Evolutionary conservation across 108 stramenopile genomes (phyloP).

Genomic region (Chaetoceros tenuissimus): DNA sequence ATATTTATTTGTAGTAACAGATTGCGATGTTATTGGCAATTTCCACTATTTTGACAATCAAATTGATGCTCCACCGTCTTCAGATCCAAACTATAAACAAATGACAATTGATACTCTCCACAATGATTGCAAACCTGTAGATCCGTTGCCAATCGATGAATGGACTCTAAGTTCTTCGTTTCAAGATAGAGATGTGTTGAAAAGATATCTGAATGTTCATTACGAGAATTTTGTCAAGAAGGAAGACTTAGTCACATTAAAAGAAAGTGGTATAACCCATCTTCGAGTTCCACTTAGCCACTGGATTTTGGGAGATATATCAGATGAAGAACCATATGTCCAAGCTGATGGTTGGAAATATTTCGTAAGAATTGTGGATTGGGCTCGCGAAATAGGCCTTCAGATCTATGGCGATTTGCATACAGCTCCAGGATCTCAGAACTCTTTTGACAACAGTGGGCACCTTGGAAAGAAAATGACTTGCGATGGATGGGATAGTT

Average conservation of each 20-base stretch:
- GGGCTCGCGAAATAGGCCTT: slow-evolving; percentile 39
- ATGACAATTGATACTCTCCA: slow-evolving; percentile 10
- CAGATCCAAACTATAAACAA: slow-evolving; percentile 5
- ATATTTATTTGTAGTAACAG: slow-evolving; percentile 49
- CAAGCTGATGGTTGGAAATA: slow-evolving; percentile 48
- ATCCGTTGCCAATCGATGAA: slow-evolving; percentile 51
- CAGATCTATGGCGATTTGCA: slow-evolving; percentile 69
- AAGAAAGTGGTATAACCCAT: slow-evolving; percentile 48
- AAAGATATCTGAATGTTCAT: slow-evolving; percentile 50
- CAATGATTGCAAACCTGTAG: not conserved
- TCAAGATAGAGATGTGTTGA: slow-evolving; percentile 14
- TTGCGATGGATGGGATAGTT: slow-evolving; percentile 19
- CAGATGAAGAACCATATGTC: slow-evolving; percentile 42
- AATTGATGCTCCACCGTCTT: slow-evolving; percentile 19
- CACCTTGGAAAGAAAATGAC: slow-evolving; percentile 17
- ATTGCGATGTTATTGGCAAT: slow-evolving; percentile 34
- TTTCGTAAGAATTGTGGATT: slow-evolving; percentile 38
- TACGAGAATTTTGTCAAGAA: slow-evolving; percentile 62
- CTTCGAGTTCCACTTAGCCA: slow-evolving; percentile 60
- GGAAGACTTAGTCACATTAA: slow-evolving; percentile 30
- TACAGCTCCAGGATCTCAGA: slow-evolving; percentile 62
- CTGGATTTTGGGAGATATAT: slow-evolving; percentile 44
- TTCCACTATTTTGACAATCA: slow-evolving; percentile 43
- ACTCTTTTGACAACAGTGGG: slow-evolving; percentile 67
- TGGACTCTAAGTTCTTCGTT: slow-evolving; percentile 34